Percentiles rank a stretch among this genome's conserved stretches.
phyloP scores from a whole-genome alignment of 768 basidiomycete genomes.

The Macrocybe gigantea region DNA sequence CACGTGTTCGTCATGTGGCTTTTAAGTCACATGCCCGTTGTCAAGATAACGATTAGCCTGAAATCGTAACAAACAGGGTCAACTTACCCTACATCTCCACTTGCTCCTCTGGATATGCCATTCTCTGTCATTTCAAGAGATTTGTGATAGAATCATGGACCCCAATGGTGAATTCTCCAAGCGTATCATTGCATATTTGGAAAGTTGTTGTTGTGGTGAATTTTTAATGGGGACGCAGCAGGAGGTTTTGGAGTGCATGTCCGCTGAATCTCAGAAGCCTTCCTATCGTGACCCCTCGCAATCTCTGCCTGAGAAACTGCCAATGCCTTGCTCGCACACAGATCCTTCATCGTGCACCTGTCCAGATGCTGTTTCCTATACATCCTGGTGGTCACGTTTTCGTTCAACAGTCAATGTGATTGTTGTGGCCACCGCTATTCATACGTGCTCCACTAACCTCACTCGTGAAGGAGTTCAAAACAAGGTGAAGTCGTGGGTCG shows the following conservation, averaged over 20 bases:
- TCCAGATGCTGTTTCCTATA: not conserved
- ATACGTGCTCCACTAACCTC: not conserved
- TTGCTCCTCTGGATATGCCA: conserved; percentile 27
- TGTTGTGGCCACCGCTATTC: not conserved
- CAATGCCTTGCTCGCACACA: not conserved
- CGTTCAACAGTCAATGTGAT: conserved; percentile 2
- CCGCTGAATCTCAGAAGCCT: not conserved
- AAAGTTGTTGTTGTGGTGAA: conserved; percentile 13
- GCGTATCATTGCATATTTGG: conserved; percentile 13
- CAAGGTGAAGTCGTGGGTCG: no score
- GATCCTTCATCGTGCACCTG: conserved; percentile 1
- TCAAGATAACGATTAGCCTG: no score
- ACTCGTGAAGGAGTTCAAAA: not conserved
- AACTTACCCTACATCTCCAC: conserved; percentile 31
- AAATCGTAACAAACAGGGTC: no score
- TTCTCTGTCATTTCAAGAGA: conserved; percentile 24
- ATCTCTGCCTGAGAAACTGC: not conserved
- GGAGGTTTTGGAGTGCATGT: conserved; percentile 1
- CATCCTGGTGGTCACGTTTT: not conserved
- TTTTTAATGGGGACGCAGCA: conserved; percentile 9
- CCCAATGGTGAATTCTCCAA: conserved; percentile 10
- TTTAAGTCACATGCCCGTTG: no score
- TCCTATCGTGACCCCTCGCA: not conserved
- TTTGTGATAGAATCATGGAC: not conserved
- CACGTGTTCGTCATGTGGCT: no score